Conservation (phyloP, 208 protist species). For the Acanthamoeba triangularis region DNA sequence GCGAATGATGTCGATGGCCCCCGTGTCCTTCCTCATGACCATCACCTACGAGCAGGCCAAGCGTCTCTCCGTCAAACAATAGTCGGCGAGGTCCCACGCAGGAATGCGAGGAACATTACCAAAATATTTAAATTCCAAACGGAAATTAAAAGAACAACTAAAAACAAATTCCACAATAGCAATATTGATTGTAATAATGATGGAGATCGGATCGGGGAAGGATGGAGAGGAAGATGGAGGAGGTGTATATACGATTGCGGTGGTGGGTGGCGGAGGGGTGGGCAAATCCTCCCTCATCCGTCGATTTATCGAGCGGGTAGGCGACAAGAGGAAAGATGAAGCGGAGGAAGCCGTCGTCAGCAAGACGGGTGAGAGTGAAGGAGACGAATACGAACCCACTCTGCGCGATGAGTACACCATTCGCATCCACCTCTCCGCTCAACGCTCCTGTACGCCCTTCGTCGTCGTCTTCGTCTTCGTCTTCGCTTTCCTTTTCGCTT, state of each 20-base stretch:
- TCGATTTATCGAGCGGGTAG: background rate
- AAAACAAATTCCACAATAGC: background rate
- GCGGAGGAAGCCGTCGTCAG: background rate
- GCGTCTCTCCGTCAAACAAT: background rate
- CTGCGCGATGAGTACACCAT: conserved; percentile 17
- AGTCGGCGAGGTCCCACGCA: no score
- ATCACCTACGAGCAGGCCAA: conserved; percentile 65
- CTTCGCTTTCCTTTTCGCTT: background rate
- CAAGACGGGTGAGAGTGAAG: background rate
- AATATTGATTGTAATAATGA: background rate
- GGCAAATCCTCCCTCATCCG: conserved; percentile 71
- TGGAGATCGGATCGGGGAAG: background rate
- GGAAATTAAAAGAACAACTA: background rate
- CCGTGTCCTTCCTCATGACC: conserved; percentile 67
- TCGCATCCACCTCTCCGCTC: background rate
- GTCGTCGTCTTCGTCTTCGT: background rate
- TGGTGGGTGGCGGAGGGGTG: conserved; percentile 14
- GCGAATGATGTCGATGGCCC: conserved; percentile 58
- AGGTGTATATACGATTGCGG: conserved; percentile 31
- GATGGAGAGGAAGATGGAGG: background rate
- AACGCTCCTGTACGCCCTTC: background rate
- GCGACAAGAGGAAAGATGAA: background rate
- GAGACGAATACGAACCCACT: conserved; percentile 3
- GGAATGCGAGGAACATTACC: background rate
- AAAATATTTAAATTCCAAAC: background rate